Percentiles rank a stretch among this genome's conserved stretches.
phyloP scores from a whole-genome alignment of 805 yeast species.

The Metschnikowia orientalis region DNA sequence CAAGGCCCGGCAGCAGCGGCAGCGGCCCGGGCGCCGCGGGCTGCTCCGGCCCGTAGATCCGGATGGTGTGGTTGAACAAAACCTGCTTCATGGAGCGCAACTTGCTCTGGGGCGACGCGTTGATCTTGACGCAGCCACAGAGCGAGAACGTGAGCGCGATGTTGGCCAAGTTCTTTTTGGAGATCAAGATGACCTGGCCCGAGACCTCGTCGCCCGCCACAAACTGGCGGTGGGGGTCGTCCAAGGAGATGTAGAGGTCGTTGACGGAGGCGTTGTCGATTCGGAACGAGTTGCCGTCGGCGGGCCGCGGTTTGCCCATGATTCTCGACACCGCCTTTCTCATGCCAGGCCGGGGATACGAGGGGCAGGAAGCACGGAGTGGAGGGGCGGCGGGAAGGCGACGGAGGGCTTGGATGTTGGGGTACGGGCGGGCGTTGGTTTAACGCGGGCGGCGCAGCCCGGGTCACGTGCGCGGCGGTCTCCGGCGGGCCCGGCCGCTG shows the following conservation, averaged over 20 bases:
- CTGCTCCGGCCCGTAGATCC: constrained; percentile 47
- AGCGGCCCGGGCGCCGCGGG: constrained; percentile 1
- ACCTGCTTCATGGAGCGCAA: constrained; percentile 48
- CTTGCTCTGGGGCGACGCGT: constrained; percentile 49
- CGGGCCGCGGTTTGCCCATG: constrained; percentile 14
- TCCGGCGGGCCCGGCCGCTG: background rate
- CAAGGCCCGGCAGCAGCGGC: constrained; percentile 11
- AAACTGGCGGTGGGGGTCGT: constrained; percentile 72
- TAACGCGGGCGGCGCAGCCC: too few species aligned
- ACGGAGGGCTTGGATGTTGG: too few species aligned
- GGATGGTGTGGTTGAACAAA: constrained; percentile 56
- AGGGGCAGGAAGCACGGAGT: background rate
- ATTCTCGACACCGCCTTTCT: constrained; percentile 50
- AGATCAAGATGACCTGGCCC: constrained; percentile 57
- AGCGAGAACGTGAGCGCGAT: constrained; percentile 51
- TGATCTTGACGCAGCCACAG: constrained; percentile 53
- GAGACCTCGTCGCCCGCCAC: constrained; percentile 73
- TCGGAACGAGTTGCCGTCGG: constrained; percentile 17
- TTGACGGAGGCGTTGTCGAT: constrained; percentile 42
- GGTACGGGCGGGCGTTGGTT: too few species aligned
- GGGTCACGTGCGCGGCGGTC: constrained; percentile 3
- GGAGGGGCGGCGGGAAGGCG: too few species aligned
- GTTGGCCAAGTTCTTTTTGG: constrained; percentile 53
- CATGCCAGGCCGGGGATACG: constrained; percentile 26
- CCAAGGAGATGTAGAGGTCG: constrained; percentile 67